Evolutionary conservation across 208 protist genomes (phyloP).

Genomic region (Crithidia thermophila): DNA sequence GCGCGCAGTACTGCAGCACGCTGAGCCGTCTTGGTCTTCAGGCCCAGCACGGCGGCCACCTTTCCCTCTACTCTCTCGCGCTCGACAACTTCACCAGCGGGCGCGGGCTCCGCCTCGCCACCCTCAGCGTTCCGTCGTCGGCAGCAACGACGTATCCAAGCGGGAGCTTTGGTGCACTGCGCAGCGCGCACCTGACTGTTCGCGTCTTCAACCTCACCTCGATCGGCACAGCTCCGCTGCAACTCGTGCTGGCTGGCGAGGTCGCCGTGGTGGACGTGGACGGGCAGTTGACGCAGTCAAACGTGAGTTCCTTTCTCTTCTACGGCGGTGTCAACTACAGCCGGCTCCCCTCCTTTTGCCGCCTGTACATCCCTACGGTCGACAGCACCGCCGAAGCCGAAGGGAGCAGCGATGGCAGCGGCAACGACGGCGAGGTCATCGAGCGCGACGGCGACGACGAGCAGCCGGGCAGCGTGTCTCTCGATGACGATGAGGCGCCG

Average conservation of each 20-base stretch:
- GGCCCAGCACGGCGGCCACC: conserved; percentile 24
- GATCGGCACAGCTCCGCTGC: not conserved
- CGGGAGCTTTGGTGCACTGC: conserved; percentile 13
- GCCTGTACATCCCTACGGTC: too few species aligned
- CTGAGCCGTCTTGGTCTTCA: not conserved
- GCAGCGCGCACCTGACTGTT: conserved; percentile 13
- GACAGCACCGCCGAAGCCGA: not conserved
- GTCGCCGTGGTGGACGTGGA: conserved; percentile 21
- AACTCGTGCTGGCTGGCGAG: conserved; percentile 5
- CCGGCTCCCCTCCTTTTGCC: too few species aligned
- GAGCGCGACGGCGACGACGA: too few species aligned
- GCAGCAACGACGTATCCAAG: conserved; percentile 15
- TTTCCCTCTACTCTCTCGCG: conserved; percentile 9
- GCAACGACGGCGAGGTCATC: not conserved
- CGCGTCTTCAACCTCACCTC: conserved; percentile 13
- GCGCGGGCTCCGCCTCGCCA: conserved; percentile 18
- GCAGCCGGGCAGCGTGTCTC: too few species aligned
- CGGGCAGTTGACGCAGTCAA: conserved; percentile 6
- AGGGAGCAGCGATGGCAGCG: not conserved
- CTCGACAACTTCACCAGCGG: conserved; percentile 14
- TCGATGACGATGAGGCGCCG: too few species aligned
- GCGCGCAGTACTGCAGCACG: too few species aligned
- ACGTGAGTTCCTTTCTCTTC: conserved; percentile 3
- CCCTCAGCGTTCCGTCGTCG: conserved; percentile 18
- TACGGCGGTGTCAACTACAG: too few species aligned